phyloP scores from a whole-genome alignment of 331 rosid genomes.

The Pyracantha coccinea region DNA sequence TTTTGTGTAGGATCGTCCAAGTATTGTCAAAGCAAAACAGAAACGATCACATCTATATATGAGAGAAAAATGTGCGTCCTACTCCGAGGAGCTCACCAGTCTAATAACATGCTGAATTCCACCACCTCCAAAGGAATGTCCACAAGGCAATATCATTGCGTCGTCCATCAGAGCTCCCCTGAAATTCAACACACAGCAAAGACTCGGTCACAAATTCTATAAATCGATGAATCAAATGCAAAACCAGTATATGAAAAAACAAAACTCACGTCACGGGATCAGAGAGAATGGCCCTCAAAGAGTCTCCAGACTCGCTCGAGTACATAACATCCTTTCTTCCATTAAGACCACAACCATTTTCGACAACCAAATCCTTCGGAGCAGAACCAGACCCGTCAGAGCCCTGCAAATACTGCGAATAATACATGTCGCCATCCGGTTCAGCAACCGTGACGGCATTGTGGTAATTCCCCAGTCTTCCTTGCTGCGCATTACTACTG shows the following conservation, averaged over 20 bases:
- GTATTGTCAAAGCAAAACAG: conserved; percentile 28
- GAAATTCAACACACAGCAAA: conserved; percentile 19
- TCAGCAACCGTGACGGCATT: conserved; percentile 59
- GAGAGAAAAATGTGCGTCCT: conserved; percentile 13
- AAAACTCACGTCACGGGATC: conserved; percentile 88
- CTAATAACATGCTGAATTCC: conserved; percentile 84
- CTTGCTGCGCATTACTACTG: conserved; percentile 28
- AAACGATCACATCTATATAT: conserved; percentile 14
- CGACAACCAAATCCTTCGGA: conserved; percentile 59
- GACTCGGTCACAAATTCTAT: neutral
- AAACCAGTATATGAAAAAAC: neutral
- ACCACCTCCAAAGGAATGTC: conserved; percentile 89
- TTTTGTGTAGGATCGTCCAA: conserved; percentile 9
- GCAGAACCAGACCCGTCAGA: conserved; percentile 54
- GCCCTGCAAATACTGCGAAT: conserved; percentile 77
- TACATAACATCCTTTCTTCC: conserved; percentile 63
- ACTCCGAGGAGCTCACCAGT: conserved; percentile 61
- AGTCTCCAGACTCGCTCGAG: conserved; percentile 72
- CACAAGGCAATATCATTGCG: conserved; percentile 98
- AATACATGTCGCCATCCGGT: conserved; percentile 63
- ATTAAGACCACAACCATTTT: conserved; percentile 71
- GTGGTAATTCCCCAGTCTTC: conserved; percentile 55
- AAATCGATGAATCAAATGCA: neutral
- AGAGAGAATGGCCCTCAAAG: conserved; percentile 72
- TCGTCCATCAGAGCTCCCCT: conserved; percentile 96